Conservation (phyloP, 768 basidiomycete species). For the Atractiella rhizophila region DNA sequence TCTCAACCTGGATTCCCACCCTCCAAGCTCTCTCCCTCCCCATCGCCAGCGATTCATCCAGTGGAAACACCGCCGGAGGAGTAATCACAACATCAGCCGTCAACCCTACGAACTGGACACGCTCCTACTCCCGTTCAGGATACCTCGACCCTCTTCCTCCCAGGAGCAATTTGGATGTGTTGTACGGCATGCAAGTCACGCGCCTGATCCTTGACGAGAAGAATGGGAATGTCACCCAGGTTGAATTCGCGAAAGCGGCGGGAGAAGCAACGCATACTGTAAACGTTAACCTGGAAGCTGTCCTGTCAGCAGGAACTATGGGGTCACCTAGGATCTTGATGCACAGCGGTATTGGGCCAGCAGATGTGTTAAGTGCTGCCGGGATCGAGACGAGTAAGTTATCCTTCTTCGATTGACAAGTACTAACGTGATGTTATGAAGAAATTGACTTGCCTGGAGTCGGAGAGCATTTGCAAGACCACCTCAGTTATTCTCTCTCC, state of each 20-base stretch:
- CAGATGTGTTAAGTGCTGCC: slow-evolving; percentile 17
- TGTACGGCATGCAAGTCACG: slow-evolving; percentile 26
- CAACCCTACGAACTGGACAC: slow-evolving; percentile 17
- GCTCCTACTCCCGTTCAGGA: slow-evolving; percentile 23
- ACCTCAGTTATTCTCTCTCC: slow-evolving; percentile 13
- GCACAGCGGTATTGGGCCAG: slow-evolving; percentile 26
- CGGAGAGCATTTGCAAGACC: slow-evolving; percentile 26
- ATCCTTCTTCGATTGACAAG: too few species aligned
- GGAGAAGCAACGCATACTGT: slow-evolving; percentile 18
- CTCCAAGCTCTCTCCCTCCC: slow-evolving; percentile 10
- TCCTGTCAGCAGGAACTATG: slow-evolving; percentile 21
- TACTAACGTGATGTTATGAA: too few species aligned
- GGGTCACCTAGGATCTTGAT: slow-evolving; percentile 11
- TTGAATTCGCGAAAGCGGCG: slow-evolving; percentile 20
- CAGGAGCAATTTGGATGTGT: slow-evolving; percentile 26
- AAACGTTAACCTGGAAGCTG: slow-evolving; percentile 25
- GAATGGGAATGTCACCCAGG: slow-evolving; percentile 19
- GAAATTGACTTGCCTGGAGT: slow-evolving; percentile 27
- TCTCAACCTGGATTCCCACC: slow-evolving; percentile 14
- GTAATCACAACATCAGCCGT: slow-evolving; percentile 22
- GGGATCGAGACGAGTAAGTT: too few species aligned
- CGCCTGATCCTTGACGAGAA: slow-evolving; percentile 21
- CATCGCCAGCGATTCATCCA: slow-evolving; percentile 9
- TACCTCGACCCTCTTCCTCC: slow-evolving; percentile 22
- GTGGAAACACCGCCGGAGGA: slow-evolving; percentile 11